Conservation (phyloP, 2,329 filamentous ascomycete genomes). For the Aspergillus sp. region DNA sequence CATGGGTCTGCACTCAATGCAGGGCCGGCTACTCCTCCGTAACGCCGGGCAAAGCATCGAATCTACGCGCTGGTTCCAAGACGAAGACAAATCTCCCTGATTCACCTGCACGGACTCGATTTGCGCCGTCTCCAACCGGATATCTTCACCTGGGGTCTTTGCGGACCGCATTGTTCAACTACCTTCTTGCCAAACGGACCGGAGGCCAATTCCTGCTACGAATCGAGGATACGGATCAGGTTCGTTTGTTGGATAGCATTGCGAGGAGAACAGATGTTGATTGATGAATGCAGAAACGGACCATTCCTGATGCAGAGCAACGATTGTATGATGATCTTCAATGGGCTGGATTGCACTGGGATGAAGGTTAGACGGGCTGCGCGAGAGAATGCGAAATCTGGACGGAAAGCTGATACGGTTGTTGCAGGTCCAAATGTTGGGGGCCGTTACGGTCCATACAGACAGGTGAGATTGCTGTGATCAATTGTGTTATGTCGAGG, state of each 20-base stretch:
- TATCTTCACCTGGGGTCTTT: slow-evolving; percentile 89
- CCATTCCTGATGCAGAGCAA: slow-evolving; percentile 73
- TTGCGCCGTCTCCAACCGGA: slow-evolving; percentile 92
- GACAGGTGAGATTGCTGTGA: slow-evolving; percentile 54
- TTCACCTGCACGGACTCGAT: slow-evolving; percentile 69
- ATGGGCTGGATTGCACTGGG: slow-evolving; percentile 90
- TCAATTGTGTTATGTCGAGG: not conserved
- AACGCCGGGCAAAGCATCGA: slow-evolving; percentile 7
- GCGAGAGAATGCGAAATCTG: too few relatives aligned
- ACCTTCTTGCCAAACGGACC: slow-evolving; percentile 80
- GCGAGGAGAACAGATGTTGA: slow-evolving; percentile 19
- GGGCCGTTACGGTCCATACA: slow-evolving; percentile 79
- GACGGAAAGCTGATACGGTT: not conserved
- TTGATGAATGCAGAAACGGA: slow-evolving; percentile 61
- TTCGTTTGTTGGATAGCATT: slow-evolving; percentile 34
- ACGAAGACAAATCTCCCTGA: slow-evolving; percentile 39
- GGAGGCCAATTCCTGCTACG: slow-evolving; percentile 85
- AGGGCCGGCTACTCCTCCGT: slow-evolving; percentile 26
- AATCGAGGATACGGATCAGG: slow-evolving; percentile 93
- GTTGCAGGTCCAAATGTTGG: slow-evolving; percentile 67
- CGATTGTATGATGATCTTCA: slow-evolving; percentile 72
- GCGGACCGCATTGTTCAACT: slow-evolving; percentile 92
- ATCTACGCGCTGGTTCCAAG: slow-evolving; percentile 17
- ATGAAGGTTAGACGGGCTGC: slow-evolving; percentile 61
- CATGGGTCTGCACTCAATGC: slow-evolving; percentile 34